Evolutionary conservation across 805 yeast genomes (phyloP), one percentile per base, ranked within the genome.

Genomic region (Wickerhamomyces queroliae): DNA sequence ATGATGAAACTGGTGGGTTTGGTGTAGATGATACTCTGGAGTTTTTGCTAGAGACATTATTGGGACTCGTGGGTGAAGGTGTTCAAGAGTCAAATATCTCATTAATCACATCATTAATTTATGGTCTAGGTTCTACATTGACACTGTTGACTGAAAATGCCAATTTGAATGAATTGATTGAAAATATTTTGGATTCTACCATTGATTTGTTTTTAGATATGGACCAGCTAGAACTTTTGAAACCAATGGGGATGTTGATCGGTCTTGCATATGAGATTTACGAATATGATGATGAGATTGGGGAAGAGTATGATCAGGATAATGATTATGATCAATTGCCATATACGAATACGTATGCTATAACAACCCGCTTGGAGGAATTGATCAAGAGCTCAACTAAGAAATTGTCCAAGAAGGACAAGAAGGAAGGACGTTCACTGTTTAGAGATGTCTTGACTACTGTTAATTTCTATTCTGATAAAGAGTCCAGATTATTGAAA

Each of bases 371-470:
- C 4, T 55, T 76, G 23, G 62, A 64, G 20, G 59, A 67, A 26
- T 61, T 80, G 32, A 61, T 74, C 1, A 70, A 67, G 32, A 69
- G 74, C 18, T 74, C 83, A 0, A 64, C 80, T 5, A 78, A 79
- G 42, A 74, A 69, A 38, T 53, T 78, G 3, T 72, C 81, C 21
- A 82, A 82, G 48, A 77, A 74, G 51, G 85, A 79, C 44, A 80
- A 77, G 54, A 72, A 71, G 43, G 78, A 73, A 28, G 65, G 76
- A 20, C 75, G 76, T 44, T 72, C 85, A 1, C 66, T 80, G 1
- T 77, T 80, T 56, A 66, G 80, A 51, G 83, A 80, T 43, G 76
- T 79, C 16, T 56, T 70, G 30, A 59, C 59, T 27, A 76, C 83
- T 0, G 61, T 80, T 10, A 66, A 64, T 37, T 52, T 53, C 15